These are phyloP conservation scores for Wickerhamomyces chambardii DNA, from an alignment of 805 yeast species.

Conservation along the genomic window DNA sequence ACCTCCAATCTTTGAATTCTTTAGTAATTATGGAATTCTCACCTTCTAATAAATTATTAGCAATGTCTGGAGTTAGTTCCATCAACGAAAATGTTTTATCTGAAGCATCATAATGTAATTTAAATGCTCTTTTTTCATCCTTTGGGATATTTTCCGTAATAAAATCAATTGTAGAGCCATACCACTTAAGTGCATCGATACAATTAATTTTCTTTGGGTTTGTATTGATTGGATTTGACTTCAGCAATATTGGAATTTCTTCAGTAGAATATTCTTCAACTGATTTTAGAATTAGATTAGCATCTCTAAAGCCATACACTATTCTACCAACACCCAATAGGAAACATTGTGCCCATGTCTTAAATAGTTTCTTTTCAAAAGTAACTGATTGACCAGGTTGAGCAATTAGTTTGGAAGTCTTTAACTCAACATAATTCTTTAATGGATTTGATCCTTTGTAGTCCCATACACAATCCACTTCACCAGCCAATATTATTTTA, in stretches of 20 bases:
- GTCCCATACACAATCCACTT: constrained; percentile 87
- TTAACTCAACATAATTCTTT: constrained; percentile 77
- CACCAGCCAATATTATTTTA: constrained; percentile 71
- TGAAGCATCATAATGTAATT: constrained; percentile 46
- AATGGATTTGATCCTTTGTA: constrained; percentile 36
- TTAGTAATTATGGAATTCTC: constrained; percentile 35
- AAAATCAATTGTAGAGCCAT: constrained; percentile 83
- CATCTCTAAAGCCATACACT: constrained; percentile 83
- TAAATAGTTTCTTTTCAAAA: constrained; percentile 71
- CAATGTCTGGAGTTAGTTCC: constrained; percentile 31
- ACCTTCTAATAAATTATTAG: constrained; percentile 27
- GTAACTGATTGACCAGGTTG: constrained; percentile 46
- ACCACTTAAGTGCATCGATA: constrained; percentile 74
- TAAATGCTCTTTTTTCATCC: constrained; percentile 42
- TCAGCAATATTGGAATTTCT: constrained; percentile 64
- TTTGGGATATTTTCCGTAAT: constrained; percentile 44
- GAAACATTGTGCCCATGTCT: constrained; percentile 92
- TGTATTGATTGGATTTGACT: constrained; percentile 34
- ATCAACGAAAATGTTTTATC: constrained; percentile 43
- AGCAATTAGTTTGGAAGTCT: constrained; percentile 53
- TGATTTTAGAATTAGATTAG: constrained; percentile 47
- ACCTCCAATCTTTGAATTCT: constrained; percentile 48
- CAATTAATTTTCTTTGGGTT: constrained; percentile 50
- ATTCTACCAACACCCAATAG: constrained; percentile 76
- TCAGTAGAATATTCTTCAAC: constrained; percentile 75